A percentile compares a stretch with the other conserved stretches of the same genome.
These are phyloP conservation scores for Aureobasidium pullulans DNA, from an alignment of 2,329 filamentous ascomycete genomes.

Conservation along the genomic window DNA sequence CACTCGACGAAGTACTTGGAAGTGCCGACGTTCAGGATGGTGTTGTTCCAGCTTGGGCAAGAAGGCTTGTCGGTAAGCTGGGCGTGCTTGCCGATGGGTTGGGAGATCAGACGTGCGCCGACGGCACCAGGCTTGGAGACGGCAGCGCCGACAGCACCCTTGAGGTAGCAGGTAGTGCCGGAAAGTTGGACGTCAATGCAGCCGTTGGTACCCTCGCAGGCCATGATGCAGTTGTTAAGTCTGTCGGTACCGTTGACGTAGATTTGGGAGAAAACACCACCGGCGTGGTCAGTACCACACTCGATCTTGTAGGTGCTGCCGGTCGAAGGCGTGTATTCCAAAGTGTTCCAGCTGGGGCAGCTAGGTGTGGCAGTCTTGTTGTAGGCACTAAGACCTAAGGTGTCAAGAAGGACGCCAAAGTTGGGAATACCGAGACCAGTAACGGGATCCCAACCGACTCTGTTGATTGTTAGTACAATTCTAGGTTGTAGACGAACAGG, in stretches of 20 bases:
- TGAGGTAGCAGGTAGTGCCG: constrained; percentile 25
- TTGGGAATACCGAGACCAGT: constrained; percentile 25
- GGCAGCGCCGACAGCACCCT: constrained; percentile 17
- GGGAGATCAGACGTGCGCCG: constrained; percentile 17
- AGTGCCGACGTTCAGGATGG: constrained; percentile 12
- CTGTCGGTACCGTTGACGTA: constrained; percentile 21
- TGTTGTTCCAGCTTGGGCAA: constrained; percentile 19
- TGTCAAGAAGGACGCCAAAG: constrained; percentile 13
- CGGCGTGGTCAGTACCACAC: constrained; percentile 24
- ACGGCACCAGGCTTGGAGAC: constrained; percentile 14
- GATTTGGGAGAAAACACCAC: constrained; percentile 20
- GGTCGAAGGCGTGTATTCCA: constrained; percentile 18
- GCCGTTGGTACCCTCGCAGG: constrained; percentile 18
- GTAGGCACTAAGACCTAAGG: not conserved
- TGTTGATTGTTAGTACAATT: too few species aligned
- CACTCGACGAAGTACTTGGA: constrained; percentile 24
- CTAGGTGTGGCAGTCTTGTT: constrained; percentile 4
- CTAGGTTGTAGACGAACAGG: too few species aligned
- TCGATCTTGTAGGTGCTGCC: constrained; percentile 22
- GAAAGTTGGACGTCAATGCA: constrained; percentile 23
- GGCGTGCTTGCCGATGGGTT: not conserved
- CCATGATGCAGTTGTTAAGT: constrained; percentile 20
- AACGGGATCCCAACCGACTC: constrained; percentile 26
- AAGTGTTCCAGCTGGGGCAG: constrained; percentile 20
- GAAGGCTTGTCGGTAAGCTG: constrained; percentile 9